Conservation (phyloP, 2,329 filamentous ascomycete species). For the Xylariaceae sp. region DNA sequence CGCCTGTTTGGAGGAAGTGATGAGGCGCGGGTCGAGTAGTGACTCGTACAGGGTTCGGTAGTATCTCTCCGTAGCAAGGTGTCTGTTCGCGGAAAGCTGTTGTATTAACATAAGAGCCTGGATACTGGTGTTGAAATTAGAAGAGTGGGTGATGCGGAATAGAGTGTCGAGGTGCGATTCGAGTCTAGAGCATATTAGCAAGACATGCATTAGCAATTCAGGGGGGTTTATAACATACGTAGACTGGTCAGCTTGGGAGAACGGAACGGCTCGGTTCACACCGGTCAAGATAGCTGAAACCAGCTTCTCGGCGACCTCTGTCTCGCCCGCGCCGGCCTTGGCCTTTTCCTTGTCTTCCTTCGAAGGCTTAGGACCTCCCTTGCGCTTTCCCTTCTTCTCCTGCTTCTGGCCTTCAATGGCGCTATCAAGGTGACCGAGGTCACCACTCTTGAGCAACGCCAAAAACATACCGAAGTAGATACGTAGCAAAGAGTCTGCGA, state of each 20-base stretch:
- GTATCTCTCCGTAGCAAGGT: conserved; percentile 81
- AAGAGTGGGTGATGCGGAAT: conserved; percentile 93
- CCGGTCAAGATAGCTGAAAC: conserved; percentile 87
- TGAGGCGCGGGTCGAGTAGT: conserved; percentile 79
- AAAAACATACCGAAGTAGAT: conserved; percentile 93
- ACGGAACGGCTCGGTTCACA: conserved; percentile 93
- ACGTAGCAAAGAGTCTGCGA: conserved; percentile 74
- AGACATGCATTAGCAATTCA: background rate
- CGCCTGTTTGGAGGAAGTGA: conserved; percentile 88
- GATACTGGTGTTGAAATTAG: conserved; percentile 98
- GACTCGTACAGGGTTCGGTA: conserved; percentile 96
- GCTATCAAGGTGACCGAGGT: conserved; percentile 38
- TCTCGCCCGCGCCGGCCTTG: conserved; percentile 38
- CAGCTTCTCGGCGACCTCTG: conserved; percentile 82
- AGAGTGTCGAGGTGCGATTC: conserved; percentile 89
- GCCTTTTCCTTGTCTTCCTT: conserved; percentile 36
- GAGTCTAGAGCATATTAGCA: conserved; percentile 47
- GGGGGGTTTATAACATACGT: conserved; percentile 45
- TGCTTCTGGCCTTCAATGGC: conserved; percentile 34
- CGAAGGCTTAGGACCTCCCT: conserved; percentile 35
- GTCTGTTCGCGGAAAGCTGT: conserved; percentile 76
- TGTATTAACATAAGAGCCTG: conserved; percentile 94
- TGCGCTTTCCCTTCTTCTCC: conserved; percentile 43
- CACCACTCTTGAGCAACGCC: conserved; percentile 63
- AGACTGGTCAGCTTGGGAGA: conserved; percentile 73